A percentile compares a stretch with the other conserved stretches of the same genome.
Evolutionary conservation across 2,329 filamentous ascomycete genomes (phyloP).

Genomic region (Aspergillus neoniger): DNA sequence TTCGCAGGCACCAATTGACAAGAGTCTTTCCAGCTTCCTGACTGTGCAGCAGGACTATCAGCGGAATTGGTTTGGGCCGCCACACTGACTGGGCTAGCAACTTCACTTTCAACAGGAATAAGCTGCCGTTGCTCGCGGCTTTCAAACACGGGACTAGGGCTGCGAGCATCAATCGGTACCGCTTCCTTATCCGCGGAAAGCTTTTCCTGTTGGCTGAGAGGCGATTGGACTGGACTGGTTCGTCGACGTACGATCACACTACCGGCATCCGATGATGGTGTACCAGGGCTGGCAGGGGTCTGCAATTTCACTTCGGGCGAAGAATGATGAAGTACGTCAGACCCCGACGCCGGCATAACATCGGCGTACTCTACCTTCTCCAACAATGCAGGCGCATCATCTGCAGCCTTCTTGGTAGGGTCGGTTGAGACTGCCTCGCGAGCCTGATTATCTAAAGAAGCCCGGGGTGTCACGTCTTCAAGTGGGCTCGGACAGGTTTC

Average conservation of each 20-base stretch:
- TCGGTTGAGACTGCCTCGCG: background rate
- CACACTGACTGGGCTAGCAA: background rate
- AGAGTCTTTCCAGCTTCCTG: background rate
- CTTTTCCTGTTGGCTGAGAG: background rate
- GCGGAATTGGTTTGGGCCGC: background rate
- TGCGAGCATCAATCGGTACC: background rate
- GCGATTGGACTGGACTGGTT: background rate
- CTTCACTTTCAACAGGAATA: background rate
- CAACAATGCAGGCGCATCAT: background rate
- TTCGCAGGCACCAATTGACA: background rate
- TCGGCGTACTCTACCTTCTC: background rate
- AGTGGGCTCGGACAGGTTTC: background rate
- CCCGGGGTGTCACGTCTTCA: background rate
- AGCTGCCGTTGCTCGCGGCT: background rate
- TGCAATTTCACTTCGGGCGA: background rate
- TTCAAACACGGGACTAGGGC: background rate
- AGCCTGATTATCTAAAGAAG: background rate
- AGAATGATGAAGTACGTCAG: background rate
- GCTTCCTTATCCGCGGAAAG: background rate
- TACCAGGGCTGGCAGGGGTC: slow-evolving; percentile 3
- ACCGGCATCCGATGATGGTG: slow-evolving; percentile 2
- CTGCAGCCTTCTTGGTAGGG: background rate
- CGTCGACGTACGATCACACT: slow-evolving; percentile 10
- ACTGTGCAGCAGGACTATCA: background rate
- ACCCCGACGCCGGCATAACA: background rate